Base-by-base conservation (phyloP, 441 rosid species). In the Pelargonium citronellum region DNA sequence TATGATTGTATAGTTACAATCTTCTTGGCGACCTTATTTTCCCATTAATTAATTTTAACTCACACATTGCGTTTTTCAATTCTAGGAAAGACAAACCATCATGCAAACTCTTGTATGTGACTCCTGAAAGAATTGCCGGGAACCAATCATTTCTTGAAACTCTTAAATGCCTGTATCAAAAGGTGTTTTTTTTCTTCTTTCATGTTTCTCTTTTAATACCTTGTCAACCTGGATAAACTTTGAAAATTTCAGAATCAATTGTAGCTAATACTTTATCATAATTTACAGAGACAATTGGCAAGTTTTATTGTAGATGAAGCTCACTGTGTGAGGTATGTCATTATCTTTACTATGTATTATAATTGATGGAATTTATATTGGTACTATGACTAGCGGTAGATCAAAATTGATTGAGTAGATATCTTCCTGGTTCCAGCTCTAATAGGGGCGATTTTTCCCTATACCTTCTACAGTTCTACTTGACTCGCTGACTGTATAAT, bases 291-390 rank as follows among this genome's bases (percentile, higher is more conserved):
- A 69, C 89, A 80, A 73, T 82, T 91, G 22, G 89, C 91, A 24
- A 96, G 97, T 77, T 89, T 91, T 84, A 86, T 88, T 72, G 90
- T 90, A 78, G 99, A 90, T 78, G 99, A 95, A 84, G 93, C 95
- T 68, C 99, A 95, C 63, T 86, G 97, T 78, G 96, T 95, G 72
- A 95, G 97, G 97, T 91, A 79, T 53, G 73, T 22, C 46, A 51
- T 37, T 49, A 4, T 24, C 71, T 68, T 30, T 27, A 67, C 30
- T 39, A 24, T 64, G 39, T 64, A 8, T 1, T 74, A 55, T 11
- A 7, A 7, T 69, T 63, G 44, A 19, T 68, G 65, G 65, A 55
- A 46, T 53, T 43, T 4, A 39, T 46, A 66, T 57, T 49, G 58
- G 66, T 66, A 24, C 49, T 15, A 51, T 5, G 10, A 9, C 46